Evolutionary conservation across 805 yeast species (phyloP), one percentile per base, ranked within the genome.

Genomic region (Yamadazyma olivae): DNA sequence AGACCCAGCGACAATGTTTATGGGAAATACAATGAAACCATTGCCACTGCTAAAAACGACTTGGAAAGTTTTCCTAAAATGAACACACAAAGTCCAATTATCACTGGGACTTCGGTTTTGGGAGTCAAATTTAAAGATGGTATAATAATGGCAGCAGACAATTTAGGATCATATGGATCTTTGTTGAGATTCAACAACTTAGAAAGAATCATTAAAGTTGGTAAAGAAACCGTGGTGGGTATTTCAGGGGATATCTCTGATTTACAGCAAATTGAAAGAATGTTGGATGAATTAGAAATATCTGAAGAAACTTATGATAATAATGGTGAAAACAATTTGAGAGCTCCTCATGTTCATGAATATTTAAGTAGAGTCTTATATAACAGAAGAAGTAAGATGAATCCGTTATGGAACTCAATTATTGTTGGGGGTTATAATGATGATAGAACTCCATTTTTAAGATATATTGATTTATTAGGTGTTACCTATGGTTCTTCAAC

Each of bases 91-190:
- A 88, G 81, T 56, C 99, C 99, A 32, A 83, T 86, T 48, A 87
- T 93, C 41, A 93, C 99, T 10, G 98, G 99, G 56, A 87, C 98
- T 0, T 88, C 96, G 23, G 99, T 93, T 16, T 73, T 93, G 49
- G 95, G 93, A 6, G 74, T 91, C 62, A 93, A 90, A 64, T 93
- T 81, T 69, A 71, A 85, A 44, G 84, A 83, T 48, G 99, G 99
- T 26, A 81, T 93, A 30, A 77, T 93, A 25, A 72, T 93, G 62
- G 98, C 99, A 2, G 97, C 99, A 4, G 99, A 93, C 59, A 86
- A 86, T 51, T 65, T 91, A 61, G 96, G 74, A 10, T 83, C 97
- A 0, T 93, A 91, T 57, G 99, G 99, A 0, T 88, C 97, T 2
- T 70, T 93, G 45, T 79, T 95, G 44, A 77, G 96, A 51, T 85